A percentile compares a stretch with the other conserved stretches of the same genome.
Evolutionary conservation across 352 stramenopile species (phyloP).

Genomic region (Phytophthora meadii): DNA sequence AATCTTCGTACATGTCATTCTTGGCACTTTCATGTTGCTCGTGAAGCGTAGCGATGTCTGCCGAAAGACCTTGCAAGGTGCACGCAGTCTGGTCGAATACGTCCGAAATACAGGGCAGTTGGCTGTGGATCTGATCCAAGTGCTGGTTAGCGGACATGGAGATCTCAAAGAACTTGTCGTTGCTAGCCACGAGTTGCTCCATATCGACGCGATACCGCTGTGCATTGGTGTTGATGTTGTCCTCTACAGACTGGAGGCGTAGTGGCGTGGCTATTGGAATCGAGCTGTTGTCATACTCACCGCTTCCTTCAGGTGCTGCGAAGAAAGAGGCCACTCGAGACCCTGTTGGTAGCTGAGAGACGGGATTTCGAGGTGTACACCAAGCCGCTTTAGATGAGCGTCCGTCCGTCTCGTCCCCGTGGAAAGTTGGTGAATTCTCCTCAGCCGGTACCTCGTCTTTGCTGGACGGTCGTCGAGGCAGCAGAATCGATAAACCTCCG

Average conservation of each 20-base stretch:
- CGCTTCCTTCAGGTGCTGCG: constrained; percentile 15
- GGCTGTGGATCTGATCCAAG: constrained; percentile 55
- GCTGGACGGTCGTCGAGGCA: constrained; percentile 19
- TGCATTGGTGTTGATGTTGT: constrained; percentile 47
- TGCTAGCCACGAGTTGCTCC: constrained; percentile 44
- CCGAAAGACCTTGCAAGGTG: constrained; percentile 46
- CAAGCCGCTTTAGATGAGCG: constrained; percentile 54
- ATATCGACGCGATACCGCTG: constrained; percentile 64
- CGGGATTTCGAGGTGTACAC: constrained; percentile 61
- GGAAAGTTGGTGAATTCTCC: constrained; percentile 48
- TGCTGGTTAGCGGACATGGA: constrained; percentile 56
- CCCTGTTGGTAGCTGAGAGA: constrained; percentile 7
- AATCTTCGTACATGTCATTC: constrained; percentile 42
- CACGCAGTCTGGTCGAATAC: constrained; percentile 50
- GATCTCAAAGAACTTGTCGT: constrained; percentile 75
- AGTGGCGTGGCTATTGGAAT: constrained; percentile 31
- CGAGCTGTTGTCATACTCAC: constrained; percentile 1
- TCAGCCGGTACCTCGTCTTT: constrained; percentile 8
- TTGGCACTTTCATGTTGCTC: constrained; percentile 45
- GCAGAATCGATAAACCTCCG: constrained; percentile 20
- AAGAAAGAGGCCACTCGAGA: constrained; percentile 55
- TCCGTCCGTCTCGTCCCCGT: constrained; percentile 30
- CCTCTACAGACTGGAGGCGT: constrained; percentile 54
- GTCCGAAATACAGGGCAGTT: constrained; percentile 47
- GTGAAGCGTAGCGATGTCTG: constrained; percentile 55